Conservation (phyloP, 306 rosid species). For the Elaeagnus macrophylla region DNA sequence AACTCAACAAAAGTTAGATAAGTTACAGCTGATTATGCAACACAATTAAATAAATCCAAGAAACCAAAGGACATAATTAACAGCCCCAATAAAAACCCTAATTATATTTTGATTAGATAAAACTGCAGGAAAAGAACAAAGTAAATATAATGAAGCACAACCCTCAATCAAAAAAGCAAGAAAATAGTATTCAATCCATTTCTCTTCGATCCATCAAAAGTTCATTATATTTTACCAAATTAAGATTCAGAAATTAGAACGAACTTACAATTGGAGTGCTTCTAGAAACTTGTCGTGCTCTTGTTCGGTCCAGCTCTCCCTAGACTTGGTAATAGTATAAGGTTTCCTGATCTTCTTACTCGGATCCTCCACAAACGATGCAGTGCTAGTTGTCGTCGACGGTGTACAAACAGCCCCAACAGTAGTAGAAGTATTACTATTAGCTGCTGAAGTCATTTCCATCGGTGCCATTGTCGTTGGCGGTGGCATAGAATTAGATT, state of each 20-base stretch:
- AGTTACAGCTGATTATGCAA: neutral
- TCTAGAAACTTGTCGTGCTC: constrained; percentile 97
- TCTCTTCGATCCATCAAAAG: neutral
- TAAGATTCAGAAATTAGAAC: neutral
- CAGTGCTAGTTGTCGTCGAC: constrained; percentile 1
- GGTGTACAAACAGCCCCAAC: constrained; percentile 3
- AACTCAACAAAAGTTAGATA: neutral
- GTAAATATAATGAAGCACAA: neutral
- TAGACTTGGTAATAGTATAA: constrained; percentile 80
- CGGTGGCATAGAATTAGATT: constrained; percentile 40
- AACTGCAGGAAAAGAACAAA: neutral
- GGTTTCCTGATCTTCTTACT: constrained; percentile 84
- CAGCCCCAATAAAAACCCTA: neutral
- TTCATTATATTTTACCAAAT: neutral
- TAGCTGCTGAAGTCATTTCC: too few relatives aligned
- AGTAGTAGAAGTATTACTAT: constrained; percentile 1
- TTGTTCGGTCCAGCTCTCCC: constrained; percentile 97
- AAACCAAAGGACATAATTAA: neutral
- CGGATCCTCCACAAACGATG: constrained; percentile 34
- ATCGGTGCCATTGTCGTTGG: constrained; percentile 2
- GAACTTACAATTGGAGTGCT: constrained; percentile 85
- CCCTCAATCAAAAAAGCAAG: neutral
- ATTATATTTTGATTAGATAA: neutral
- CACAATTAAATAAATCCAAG: neutral
- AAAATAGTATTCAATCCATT: neutral